phyloP scores from a whole-genome alignment of 495 filamentous ascomycete species.

The Lophiotrema nucula region DNA sequence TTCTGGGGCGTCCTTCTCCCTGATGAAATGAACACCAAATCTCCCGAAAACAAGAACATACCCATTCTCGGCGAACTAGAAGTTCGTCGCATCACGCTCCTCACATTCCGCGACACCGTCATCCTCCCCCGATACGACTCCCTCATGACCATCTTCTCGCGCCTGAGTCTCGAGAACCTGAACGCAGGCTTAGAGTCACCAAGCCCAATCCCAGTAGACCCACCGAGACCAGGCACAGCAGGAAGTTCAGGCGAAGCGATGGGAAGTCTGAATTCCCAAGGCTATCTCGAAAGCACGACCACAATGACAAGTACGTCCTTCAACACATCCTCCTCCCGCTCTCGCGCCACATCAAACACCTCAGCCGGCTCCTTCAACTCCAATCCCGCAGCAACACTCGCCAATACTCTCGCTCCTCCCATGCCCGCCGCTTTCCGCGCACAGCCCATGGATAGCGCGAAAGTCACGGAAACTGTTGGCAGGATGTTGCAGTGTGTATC shows the following conservation, averaged over 20 bases:
- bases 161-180: constrained; percentile 80
- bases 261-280: constrained; percentile 15
- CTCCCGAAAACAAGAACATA: constrained; percentile 36
- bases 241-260: constrained; percentile 11
- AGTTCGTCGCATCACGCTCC: constrained; percentile 80
- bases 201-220: constrained; percentile 42
- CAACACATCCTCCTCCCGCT: constrained; percentile 23
- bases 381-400: constrained; percentile 2
- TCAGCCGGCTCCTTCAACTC: constrained; percentile 59
- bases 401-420: constrained; percentile 1
- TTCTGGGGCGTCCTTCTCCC: constrained; percentile 73
- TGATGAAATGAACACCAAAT: constrained; percentile 32
- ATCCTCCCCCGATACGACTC: constrained; percentile 82
- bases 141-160: constrained; percentile 85
- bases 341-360: constrained; percentile 82
- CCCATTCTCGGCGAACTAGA: constrained; percentile 64
- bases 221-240: constrained; percentile 48
- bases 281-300: constrained; percentile 55
- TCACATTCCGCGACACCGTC: constrained; percentile 85
- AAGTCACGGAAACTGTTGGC: constrained; percentile 89
- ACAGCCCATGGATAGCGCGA: constrained; percentile 64
- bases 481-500: constrained; percentile 96
- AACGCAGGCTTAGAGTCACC: constrained; percentile 50
- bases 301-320: constrained; percentile 43
- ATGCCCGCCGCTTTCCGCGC: constrained; percentile 18